Evolutionary conservation across 2,329 filamentous ascomycete genomes (phyloP).

Genomic region (Fusarium sp.): DNA sequence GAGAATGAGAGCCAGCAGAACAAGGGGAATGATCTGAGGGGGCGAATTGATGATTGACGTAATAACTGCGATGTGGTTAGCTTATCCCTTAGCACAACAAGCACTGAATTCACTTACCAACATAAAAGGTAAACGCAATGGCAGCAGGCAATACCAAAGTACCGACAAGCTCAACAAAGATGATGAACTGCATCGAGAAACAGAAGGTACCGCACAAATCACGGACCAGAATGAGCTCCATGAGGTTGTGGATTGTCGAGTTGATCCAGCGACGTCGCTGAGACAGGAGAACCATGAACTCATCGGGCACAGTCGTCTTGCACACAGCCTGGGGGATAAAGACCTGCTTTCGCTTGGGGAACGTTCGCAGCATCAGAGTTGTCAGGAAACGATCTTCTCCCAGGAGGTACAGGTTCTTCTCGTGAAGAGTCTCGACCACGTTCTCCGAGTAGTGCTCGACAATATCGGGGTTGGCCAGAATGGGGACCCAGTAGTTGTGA

Average conservation of each 20-base stretch:
- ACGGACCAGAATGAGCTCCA: conserved; percentile 95
- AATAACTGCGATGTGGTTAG: conserved; percentile 68
- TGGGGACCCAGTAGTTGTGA: conserved; percentile 99
- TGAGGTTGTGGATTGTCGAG: conserved; percentile 97
- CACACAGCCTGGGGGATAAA: conserved; percentile 99
- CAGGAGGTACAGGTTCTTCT: conserved; percentile 92
- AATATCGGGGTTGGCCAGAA: conserved; percentile 96
- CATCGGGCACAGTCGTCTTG: conserved; percentile 96
- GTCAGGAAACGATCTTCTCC: conserved; percentile 96
- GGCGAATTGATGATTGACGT: conserved; percentile 83
- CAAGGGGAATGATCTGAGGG: conserved; percentile 88
- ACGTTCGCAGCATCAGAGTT: conserved; percentile 97
- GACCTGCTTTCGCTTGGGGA: conserved; percentile 98
- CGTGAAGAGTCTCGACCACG: conserved; percentile 97
- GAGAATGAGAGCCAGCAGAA: conserved; percentile 89
- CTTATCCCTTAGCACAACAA: neutral
- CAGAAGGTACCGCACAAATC: conserved; percentile 99
- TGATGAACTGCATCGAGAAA: conserved; percentile 99
- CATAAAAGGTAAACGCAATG: conserved; percentile 96
- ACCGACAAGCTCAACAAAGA: conserved; percentile 94
- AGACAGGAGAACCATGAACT: conserved; percentile 91
- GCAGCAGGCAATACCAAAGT: conserved; percentile 95
- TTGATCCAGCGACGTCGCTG: conserved; percentile 99
- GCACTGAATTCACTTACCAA: conserved; percentile 72
- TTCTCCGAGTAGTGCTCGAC: conserved; percentile 99